Percentiles rank a stretch among this genome's conserved stretches.
phyloP scores from a whole-genome alignment of 805 yeast species.

The Millerago galiae region DNA sequence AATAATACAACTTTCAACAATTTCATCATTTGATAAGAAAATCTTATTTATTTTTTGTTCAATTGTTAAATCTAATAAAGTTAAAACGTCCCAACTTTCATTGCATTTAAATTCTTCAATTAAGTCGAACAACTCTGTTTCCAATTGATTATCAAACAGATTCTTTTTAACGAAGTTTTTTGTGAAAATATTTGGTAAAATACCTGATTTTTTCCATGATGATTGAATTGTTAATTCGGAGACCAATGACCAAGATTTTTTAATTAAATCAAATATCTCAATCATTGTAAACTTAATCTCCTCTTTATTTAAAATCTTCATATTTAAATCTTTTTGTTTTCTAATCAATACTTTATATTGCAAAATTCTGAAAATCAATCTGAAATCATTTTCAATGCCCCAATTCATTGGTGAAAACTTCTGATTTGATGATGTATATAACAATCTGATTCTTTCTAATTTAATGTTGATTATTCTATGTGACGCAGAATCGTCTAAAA shows the following conservation, averaged over 20 bases:
- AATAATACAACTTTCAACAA: slow-evolving; percentile 53
- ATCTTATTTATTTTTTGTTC: slow-evolving; percentile 35
- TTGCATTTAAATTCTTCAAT: slow-evolving; percentile 43
- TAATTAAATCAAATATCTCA: slow-evolving; percentile 53
- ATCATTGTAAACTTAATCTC: slow-evolving; percentile 45
- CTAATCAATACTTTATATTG: slow-evolving; percentile 40
- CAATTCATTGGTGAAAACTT: slow-evolving; percentile 53
- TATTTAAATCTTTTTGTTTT: slow-evolving; percentile 16
- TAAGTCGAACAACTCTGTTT: slow-evolving; percentile 34
- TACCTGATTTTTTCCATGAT: slow-evolving; percentile 39
- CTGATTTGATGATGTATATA: slow-evolving; percentile 33
- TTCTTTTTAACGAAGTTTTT: slow-evolving; percentile 23
- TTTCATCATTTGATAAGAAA: slow-evolving; percentile 54
- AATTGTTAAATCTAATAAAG: slow-evolving; percentile 41
- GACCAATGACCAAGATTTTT: slow-evolving; percentile 46
- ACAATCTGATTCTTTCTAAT: slow-evolving; percentile 34
- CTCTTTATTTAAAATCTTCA: slow-evolving; percentile 23
- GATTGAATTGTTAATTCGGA: slow-evolving; percentile 31
- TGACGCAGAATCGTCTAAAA: slow-evolving; percentile 56
- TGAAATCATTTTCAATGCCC: slow-evolving; percentile 59
- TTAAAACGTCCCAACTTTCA: slow-evolving; percentile 53
- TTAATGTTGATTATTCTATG: slow-evolving; percentile 52
- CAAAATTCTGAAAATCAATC: slow-evolving; percentile 48
- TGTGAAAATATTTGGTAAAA: slow-evolving; percentile 29
- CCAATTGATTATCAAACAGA: slow-evolving; percentile 32